Base-by-base conservation (phyloP, 1,284 basidiomycete species). In the Marasmius sp. region DNA sequence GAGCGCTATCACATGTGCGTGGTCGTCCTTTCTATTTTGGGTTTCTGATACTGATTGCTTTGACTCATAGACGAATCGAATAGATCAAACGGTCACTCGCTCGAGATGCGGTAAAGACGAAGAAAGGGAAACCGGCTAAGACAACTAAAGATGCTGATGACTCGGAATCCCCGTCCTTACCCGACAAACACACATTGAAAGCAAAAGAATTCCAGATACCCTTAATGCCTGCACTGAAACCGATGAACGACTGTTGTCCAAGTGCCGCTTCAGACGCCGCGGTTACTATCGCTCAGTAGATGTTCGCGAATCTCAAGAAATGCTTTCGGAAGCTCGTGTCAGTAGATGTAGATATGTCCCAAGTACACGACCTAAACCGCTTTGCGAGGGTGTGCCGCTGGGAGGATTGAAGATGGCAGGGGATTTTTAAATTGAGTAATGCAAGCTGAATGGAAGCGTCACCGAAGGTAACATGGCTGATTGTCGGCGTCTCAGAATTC, bases 231-330 rank as follows among this genome's bases (percentile, higher is more conserved):
- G 74, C 81, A 4, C 88, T 88, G 0, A 82, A 79, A 49, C 80
- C 88, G 37, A 79, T 92, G 16, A 90, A 90, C 71, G 88, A 91
- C 71, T n/a, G n/a, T n/a, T n/a, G n/a, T n/a, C n/a, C n/a, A n/a
- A n/a, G n/a, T n/a, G n/a, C n/a, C n/a, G n/a, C n/a, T n/a, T n/a
- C n/a, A n/a, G n/a, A n/a, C n/a, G n/a, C n/a, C n/a, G n/a, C n/a
- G n/a, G n/a, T n/a, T n/a, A n/a, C n/a, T n/a, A n/a, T n/a, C n/a
- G n/a, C n/a, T n/a, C n/a, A n/a, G n/a, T n/a, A n/a, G n/a, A n/a
- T n/a, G n/a, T n/a, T n/a, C n/a, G n/a, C n/a, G n/a, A n/a, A n/a
- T n/a, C n/a, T n/a, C n/a, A n/a, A n/a, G n/a, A n/a, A n/a, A n/a
- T n/a, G n/a, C n/a, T n/a, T n/a, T n/a, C n/a, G n/a, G n/a, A n/a